phyloP scores from a whole-genome alignment of 2,329 filamentous ascomycete genomes.

The Colletotrichum sp. region DNA sequence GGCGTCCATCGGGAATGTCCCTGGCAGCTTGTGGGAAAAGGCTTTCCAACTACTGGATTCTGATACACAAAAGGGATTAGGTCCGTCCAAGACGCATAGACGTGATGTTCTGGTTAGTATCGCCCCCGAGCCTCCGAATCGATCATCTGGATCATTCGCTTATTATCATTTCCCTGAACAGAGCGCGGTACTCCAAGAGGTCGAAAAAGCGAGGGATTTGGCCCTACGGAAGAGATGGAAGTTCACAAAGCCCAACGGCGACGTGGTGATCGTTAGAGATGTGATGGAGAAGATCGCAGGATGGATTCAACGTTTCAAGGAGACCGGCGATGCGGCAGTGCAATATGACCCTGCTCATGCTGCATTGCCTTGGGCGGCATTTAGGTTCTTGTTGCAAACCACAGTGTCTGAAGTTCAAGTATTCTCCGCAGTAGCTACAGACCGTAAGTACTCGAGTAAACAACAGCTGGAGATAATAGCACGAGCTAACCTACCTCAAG shows the following conservation, averaged over 20 bases:
- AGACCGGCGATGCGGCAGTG: constrained; percentile 27
- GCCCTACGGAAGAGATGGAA: background rate
- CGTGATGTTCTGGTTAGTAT: background rate
- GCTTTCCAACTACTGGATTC: too few species aligned
- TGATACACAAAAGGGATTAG: too few species aligned
- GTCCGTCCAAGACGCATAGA: background rate
- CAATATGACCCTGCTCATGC: constrained; percentile 31
- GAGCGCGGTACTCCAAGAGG: background rate
- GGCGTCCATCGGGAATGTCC: too few species aligned
- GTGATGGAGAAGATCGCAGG: constrained; percentile 13
- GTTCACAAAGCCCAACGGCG: background rate
- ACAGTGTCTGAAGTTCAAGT: background rate
- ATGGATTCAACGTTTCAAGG: constrained; percentile 33
- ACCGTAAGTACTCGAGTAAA: background rate
- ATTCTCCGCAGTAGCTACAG: background rate
- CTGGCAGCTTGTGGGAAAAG: too few species aligned
- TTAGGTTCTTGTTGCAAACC: constrained; percentile 30
- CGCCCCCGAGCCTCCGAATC: background rate
- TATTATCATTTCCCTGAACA: background rate
- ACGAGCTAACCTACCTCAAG: background rate
- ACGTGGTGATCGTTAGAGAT: background rate
- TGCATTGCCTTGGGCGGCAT: constrained; percentile 32
- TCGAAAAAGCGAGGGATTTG: background rate
- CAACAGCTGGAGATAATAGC: too few species aligned
- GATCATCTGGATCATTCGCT: background rate